These are phyloP conservation scores for Umbelopsis ramanniana DNA, from an alignment of 192 early-diverging fungal genomes.

Conservation along the genomic window DNA sequence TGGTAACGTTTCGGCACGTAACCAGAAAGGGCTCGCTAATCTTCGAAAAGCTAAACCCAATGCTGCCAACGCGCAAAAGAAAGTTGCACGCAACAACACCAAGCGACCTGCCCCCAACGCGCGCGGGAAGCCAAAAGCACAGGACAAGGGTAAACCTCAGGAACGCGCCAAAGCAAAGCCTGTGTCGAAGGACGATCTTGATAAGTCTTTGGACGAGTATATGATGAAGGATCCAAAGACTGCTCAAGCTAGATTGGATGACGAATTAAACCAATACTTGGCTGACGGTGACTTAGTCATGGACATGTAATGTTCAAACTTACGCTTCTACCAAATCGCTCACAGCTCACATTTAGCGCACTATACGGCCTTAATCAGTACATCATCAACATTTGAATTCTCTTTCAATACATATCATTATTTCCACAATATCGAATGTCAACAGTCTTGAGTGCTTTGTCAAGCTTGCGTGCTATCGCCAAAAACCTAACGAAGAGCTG, in stretches of 20 bases:
- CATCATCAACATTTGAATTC: conserved; percentile 2
- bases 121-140: not conserved
- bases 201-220: conserved; percentile 37
- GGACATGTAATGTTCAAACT: not conserved
- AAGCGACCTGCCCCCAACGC: not conserved
- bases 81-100: not conserved
- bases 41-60: not conserved
- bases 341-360: not conserved
- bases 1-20: not conserved
- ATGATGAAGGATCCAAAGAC: conserved; percentile 46
- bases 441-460: not conserved
- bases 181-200: conserved; percentile 29
- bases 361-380: conserved; percentile 2
- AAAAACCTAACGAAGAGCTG: not conserved
- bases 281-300: conserved; percentile 23
- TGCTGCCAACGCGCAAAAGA: not conserved
- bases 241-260: conserved; percentile 36
- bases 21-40: not conserved
- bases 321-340: not conserved
- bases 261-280: conserved; percentile 39
- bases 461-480: not conserved
- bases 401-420: conserved; percentile 17
- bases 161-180: conserved; percentile 13
- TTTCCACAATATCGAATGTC: not conserved
- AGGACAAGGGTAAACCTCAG: not conserved